Evolutionary conservation across 805 yeast genomes (phyloP), one percentile per base, ranked within the genome.

Genomic region (Zygoascus ofunaensis): DNA sequence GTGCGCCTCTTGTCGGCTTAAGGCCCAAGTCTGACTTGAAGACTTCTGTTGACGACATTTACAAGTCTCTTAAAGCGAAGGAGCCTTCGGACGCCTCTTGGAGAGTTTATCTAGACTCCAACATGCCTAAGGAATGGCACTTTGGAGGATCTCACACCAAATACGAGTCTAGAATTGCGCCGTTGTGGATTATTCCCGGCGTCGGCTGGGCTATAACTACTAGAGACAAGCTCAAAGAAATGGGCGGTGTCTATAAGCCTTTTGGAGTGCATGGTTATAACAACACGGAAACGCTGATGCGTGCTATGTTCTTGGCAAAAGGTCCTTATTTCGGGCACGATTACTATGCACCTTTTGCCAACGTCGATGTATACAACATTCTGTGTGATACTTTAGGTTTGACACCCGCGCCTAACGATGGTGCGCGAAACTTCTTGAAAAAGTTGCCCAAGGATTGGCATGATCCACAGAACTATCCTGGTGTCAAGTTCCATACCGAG

Each of bases 231-330:
- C 75, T 77, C 73, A 66, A 66, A 2, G 41, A 37, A 7, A 69
- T 70, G 56, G 61, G 63, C 22, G 60, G 67, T 41, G 69, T 72
- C 12, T 81, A 80, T 57, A 58, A 59, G n/a, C 83, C 86, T 3
- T 68, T 68, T 44, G 96, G 95, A 5, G 82, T 82, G 0, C 94
- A 86, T 61, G 97, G 97, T 1, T 89, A 85, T 60, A 77, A 82
- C 56, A 83, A 82, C 55, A 72, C 80, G 0, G 86, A 80, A 49
- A 72, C 81, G 4, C 65, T 87, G 46, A 87, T 87, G 95, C 66
- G 95, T 41, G 87, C 95, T 0, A 54, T 85, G 7, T 89, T 90
- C 59, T 54, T 86, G 34, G 94, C 82, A 0, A 60, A 71, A 1
- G 97, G 97, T 0, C 96, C 96, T 0, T 83, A 72, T 55, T 87